phyloP scores from a whole-genome alignment of 305 asterid species.

The Euphrasia arctica region DNA sequence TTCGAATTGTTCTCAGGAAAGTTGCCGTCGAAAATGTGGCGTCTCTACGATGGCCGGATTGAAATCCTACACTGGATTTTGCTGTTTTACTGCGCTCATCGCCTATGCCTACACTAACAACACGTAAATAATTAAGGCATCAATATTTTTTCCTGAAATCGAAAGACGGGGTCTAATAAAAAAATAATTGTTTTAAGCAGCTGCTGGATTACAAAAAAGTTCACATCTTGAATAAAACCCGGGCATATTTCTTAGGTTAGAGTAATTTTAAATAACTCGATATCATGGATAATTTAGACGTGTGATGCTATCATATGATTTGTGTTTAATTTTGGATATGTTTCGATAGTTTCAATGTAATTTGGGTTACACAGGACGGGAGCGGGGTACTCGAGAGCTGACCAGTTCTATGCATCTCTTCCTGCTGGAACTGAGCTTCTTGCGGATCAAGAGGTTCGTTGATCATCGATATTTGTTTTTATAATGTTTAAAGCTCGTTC shows the following conservation, averaged over 20 bases:
- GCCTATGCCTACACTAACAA: conserved; percentile 73
- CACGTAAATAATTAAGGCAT: conserved; percentile 49
- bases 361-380: conserved; percentile 56
- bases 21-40: conserved; percentile 34
- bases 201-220: not conserved
- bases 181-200: conserved; percentile 4
- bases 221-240: not conserved
- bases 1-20: conserved; percentile 17
- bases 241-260: not conserved
- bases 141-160: not conserved
- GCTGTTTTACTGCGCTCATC: conserved; percentile 52
- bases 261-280: too few relatives aligned
- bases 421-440: conserved; percentile 93
- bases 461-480: not conserved
- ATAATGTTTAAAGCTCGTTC: not conserved
- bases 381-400: conserved; percentile 75
- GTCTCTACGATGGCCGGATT: conserved; percentile 49
- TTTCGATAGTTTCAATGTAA: not conserved
- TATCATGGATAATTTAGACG: too few relatives aligned
- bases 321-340: not conserved
- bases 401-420: conserved; percentile 87
- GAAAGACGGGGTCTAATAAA: too few relatives aligned
- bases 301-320: not conserved
- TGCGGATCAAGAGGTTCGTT: conserved; percentile 66
- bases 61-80: conserved; percentile 79